Evolutionary conservation across 208 protist species (phyloP).

Genomic region (Wallacemonas sp.): DNA sequence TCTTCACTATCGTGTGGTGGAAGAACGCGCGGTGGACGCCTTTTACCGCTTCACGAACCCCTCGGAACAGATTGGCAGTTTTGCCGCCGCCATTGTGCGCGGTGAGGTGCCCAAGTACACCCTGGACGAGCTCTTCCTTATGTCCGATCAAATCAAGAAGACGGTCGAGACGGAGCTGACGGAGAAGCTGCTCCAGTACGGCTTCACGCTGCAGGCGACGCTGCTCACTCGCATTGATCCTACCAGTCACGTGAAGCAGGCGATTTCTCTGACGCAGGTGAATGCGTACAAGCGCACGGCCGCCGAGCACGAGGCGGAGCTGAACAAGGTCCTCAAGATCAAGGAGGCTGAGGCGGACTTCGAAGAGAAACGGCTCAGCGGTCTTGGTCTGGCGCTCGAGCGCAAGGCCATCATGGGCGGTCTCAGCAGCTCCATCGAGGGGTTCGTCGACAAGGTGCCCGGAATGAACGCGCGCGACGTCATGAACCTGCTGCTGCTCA

Average conservation of each 20-base stretch:
- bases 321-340: constrained; percentile 66
- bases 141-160: constrained; percentile 67
- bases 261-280: constrained; percentile 81
- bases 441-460: constrained; percentile 50
- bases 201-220: constrained; percentile 68
- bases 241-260: constrained; percentile 51
- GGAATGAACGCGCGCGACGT: constrained; percentile 54
- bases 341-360: constrained; percentile 73
- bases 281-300: constrained; percentile 66
- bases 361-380: constrained; percentile 72
- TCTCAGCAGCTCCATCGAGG: constrained; percentile 67
- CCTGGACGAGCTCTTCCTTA: constrained; percentile 75
- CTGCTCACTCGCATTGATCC: constrained; percentile 81
- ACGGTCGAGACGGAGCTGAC: constrained; percentile 58
- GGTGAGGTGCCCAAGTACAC: constrained; percentile 81
- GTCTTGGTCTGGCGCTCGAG: constrained; percentile 70
- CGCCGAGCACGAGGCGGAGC: constrained; percentile 67
- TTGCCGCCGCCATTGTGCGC: constrained; percentile 66
- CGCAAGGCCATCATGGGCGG: constrained; percentile 70
- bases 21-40: constrained; percentile 40
- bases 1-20: constrained; percentile 64
- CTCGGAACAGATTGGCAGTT: constrained; percentile 68
- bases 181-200: constrained; percentile 58
- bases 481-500: constrained; percentile 76
- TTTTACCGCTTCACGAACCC: constrained; percentile 78